Evolutionary conservation across 2,329 filamentous ascomycete species (phyloP), one percentile per base, ranked within the genome.

Genomic region (Pseudocercospora vitis): DNA sequence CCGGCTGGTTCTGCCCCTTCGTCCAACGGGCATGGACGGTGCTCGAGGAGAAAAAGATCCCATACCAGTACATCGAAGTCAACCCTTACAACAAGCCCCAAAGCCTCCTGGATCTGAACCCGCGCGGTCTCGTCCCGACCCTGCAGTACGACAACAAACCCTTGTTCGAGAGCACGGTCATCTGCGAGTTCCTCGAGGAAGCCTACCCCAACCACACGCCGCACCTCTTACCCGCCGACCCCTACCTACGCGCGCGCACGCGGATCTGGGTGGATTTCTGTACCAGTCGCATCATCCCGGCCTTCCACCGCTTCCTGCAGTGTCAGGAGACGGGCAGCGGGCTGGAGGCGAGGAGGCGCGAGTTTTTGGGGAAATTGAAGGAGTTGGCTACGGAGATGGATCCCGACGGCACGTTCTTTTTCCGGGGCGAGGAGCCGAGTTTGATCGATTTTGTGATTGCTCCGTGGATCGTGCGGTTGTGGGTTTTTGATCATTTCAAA

Each of bases 111-210:
- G 14, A 78, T 7, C 75, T 91, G 58, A 92, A 92, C 65, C 88
- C 88, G 0, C 81, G 87, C 9, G 88, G 88, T 1, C 76, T 91
- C 1, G 85, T 91, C 1, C 89, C 88, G 0, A 90, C 87, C 0
- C 76, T 91, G 1, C 78, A 76, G 52, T 74, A 76, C 63, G 61
- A 73, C 32, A 66, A 67, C 59, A 84, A 82, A 65, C 82, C 86
- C 0, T 74, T 91, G 5, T 90, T 87, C 62, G 87, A 92, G 69
- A 88, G 84, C 64, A 81, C 76, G 6, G 81, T 91, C 42, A 78
- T 92, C 31, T 85, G 83, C 70, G 87, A 91, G 68, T 92, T 88
- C 60, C 76, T 92, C 1, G 84, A 92, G 59, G 87, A 91, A 57
- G 82, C 82, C 0, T 90, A 83, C 56, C 73, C 78, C 0, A 75